A percentile compares a stretch with the other conserved stretches of the same genome.
These are phyloP conservation scores for Crithidia brevicula DNA, from an alignment of 208 protist genomes.

Conservation along the genomic window DNA sequence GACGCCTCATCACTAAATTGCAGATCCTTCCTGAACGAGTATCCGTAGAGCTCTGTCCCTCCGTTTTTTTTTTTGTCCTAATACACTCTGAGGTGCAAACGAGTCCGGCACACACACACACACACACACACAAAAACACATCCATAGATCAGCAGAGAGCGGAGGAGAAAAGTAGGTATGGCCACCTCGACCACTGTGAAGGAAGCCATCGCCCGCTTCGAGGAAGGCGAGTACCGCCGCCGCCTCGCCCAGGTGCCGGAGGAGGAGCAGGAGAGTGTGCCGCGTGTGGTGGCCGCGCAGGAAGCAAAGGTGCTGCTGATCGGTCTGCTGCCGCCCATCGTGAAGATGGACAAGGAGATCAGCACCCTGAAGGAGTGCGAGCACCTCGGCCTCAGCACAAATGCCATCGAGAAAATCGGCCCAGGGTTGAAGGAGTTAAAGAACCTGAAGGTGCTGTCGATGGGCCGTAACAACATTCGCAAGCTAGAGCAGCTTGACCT, in stretches of 20 bases:
- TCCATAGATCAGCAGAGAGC: background rate
- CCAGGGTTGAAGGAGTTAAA: conserved; percentile 91
- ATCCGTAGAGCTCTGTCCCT: no score
- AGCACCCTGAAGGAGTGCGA: conserved; percentile 84
- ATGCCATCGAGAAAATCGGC: conserved; percentile 95
- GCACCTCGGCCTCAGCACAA: conserved; percentile 94
- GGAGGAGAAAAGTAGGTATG: conserved; percentile 28
- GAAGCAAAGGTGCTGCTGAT: conserved; percentile 87
- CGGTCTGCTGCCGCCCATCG: conserved; percentile 91
- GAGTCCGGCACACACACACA: background rate
- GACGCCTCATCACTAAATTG: no score
- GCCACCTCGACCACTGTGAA: conserved; percentile 65
- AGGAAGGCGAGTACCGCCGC: conserved; percentile 77
- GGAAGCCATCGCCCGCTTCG: conserved; percentile 83
- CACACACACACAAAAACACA: background rate
- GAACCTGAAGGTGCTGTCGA: conserved; percentile 93
- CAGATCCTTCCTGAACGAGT: no score
- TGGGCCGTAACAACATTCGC: conserved; percentile 95
- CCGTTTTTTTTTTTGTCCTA: conserved; percentile 6
- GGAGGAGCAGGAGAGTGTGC: conserved; percentile 56
- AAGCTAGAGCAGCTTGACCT: conserved; percentile 96
- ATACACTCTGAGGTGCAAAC: background rate
- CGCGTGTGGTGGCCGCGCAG: conserved; percentile 76
- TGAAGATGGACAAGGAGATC: conserved; percentile 95
- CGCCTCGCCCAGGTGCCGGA: conserved; percentile 45